Evolutionary conservation across 257 asterid species (phyloP).

Genomic region (Paulownia fortunei): DNA sequence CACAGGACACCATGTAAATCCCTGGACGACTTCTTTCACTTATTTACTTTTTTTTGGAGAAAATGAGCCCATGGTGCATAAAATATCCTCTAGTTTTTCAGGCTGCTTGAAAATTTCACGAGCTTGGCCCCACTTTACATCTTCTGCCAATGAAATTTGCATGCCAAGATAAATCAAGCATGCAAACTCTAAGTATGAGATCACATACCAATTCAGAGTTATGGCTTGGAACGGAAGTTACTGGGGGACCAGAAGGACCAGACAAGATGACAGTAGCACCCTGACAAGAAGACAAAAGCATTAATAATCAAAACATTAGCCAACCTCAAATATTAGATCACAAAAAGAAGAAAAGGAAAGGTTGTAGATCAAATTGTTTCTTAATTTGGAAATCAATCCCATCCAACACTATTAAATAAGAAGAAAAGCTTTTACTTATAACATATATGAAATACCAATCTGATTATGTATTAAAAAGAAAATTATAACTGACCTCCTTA

Average conservation of each 20-base stretch:
- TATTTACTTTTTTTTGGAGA: neutral
- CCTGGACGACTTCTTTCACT: neutral
- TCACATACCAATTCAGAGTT: slow-evolving; percentile 83
- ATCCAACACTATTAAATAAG: neutral
- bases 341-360: neutral
- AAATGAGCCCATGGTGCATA: neutral
- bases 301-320: slow-evolving; percentile 1
- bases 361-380: neutral
- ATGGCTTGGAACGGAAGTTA: slow-evolving; percentile 73
- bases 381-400: neutral
- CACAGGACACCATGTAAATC: neutral
- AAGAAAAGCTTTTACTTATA: neutral
- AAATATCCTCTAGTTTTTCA: neutral
- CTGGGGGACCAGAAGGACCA: slow-evolving; percentile 90
- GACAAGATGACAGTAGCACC: slow-evolving; percentile 91
- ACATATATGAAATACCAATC: neutral
- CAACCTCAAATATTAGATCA: neutral
- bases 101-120: neutral
- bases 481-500: slow-evolving; percentile 68
- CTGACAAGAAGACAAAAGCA: slow-evolving; percentile 47
- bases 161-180: slow-evolving; percentile 11
- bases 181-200: slow-evolving; percentile 12
- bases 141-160: neutral
- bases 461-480: neutral
- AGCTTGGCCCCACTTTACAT: neutral